Percentiles rank a stretch among this genome's conserved stretches.
These are phyloP conservation scores for Prosopis cineraria DNA, from an alignment of 306 rosid species.

Conservation along the genomic window DNA sequence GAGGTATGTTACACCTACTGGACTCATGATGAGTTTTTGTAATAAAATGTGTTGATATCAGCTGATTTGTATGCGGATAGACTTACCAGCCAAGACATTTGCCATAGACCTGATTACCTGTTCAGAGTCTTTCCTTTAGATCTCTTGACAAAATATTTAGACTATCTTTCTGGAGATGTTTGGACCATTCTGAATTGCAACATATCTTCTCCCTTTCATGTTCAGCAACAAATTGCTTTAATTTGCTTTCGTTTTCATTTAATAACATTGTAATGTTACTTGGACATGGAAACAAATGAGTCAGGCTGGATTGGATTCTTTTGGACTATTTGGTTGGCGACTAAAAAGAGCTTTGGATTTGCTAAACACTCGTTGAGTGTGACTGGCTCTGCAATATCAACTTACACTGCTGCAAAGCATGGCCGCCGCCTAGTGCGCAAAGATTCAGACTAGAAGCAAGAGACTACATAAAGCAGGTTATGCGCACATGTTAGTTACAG, in stretches of 20 bases:
- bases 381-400: constrained; percentile 71
- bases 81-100: constrained; percentile 21
- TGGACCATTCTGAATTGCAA: neutral
- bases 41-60: constrained; percentile 20
- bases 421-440: constrained; percentile 29
- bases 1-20: neutral
- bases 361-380: constrained; percentile 61
- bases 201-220: constrained; percentile 8
- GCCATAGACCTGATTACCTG: constrained; percentile 5
- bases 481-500: constrained; percentile 39
- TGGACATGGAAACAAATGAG: constrained; percentile 40
- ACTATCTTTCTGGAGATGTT: neutral
- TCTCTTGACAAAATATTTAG: constrained; percentile 4
- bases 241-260: neutral
- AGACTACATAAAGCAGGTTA: constrained; percentile 20
- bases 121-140: constrained; percentile 8
- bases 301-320: constrained; percentile 94
- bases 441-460: constrained; percentile 37
- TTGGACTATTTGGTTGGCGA: constrained; percentile 64
- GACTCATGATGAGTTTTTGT: constrained; percentile 9
- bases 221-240: constrained; percentile 24
- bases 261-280: constrained; percentile 25
- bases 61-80: constrained; percentile 3
- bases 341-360: constrained; percentile 60
- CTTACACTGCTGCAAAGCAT: constrained; percentile 58